phyloP scores from a whole-genome alignment of 768 basidiomycete species.

The Myochromella boudieri region DNA sequence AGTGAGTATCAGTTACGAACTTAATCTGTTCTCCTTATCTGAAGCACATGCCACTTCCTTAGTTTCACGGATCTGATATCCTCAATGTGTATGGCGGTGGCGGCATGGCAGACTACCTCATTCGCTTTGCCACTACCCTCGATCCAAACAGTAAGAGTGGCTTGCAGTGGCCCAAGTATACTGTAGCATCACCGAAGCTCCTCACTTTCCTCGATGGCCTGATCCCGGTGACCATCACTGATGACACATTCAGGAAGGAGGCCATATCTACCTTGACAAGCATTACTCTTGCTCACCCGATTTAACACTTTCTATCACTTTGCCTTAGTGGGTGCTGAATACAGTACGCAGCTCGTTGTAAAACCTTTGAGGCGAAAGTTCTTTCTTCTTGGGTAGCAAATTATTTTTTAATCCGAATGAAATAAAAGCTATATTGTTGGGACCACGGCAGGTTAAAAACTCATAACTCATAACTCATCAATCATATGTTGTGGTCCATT shows the following conservation, averaged over 20 bases:
- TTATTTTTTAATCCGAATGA: too few species aligned
- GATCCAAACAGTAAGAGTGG: conserved; percentile 42
- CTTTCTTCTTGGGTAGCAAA: too few species aligned
- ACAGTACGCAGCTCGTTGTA: too few species aligned
- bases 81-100: conserved; percentile 38
- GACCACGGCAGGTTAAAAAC: too few species aligned
- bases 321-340: neutral
- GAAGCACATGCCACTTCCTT: neutral
- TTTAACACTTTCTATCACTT: conserved; percentile 21
- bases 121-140: conserved; percentile 41
- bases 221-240: conserved; percentile 30
- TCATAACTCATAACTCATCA: too few species aligned
- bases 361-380: too few species aligned
- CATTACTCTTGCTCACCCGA: conserved; percentile 30
- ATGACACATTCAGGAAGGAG: conserved; percentile 42
- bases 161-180: conserved; percentile 46
- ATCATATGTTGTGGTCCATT: too few species aligned
- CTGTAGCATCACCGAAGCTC: conserved; percentile 29
- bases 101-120: conserved; percentile 46
- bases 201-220: conserved; percentile 40
- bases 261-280: conserved; percentile 36
- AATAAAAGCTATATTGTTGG: too few species aligned
- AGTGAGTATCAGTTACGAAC: conserved; percentile 24
- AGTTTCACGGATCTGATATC: conserved; percentile 46
- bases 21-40: neutral